A percentile compares a stretch with the other conserved stretches of the same genome.
These are phyloP conservation scores for Globisporangium iwayamae DNA, from an alignment of 352 stramenopile species.

Conservation along the genomic window DNA sequence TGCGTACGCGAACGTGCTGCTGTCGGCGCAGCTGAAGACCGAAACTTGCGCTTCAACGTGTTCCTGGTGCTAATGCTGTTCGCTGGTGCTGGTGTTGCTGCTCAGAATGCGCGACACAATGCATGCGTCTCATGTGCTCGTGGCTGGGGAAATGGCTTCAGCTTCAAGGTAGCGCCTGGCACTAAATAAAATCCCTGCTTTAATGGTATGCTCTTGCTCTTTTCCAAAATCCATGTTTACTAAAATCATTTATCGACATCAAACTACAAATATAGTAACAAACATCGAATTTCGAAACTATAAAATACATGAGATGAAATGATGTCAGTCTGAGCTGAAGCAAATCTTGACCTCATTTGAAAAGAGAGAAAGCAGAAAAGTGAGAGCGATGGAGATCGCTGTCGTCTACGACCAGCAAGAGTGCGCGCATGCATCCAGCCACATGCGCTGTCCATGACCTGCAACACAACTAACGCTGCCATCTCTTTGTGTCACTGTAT, in stretches of 20 bases:
- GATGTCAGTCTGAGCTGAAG: background rate
- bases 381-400: constrained; percentile 27
- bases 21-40: background rate
- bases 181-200: background rate
- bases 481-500: background rate
- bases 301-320: background rate
- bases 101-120: background rate
- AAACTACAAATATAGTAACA: background rate
- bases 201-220: background rate
- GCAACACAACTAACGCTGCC: background rate
- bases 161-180: background rate
- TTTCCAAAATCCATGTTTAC: background rate
- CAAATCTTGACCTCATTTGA: background rate
- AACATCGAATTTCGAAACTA: background rate
- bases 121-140: no score
- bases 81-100: background rate
- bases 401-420: constrained; percentile 58
- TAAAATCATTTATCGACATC: background rate
- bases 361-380: background rate
- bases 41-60: background rate
- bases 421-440: constrained; percentile 28
- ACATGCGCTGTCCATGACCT: no score
- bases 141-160: no score
- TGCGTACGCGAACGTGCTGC: background rate
- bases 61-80: background rate